Base-by-base conservation (phyloP, 2,329 filamentous ascomycete genomes). In the Sordariomycetes sp. region DNA sequence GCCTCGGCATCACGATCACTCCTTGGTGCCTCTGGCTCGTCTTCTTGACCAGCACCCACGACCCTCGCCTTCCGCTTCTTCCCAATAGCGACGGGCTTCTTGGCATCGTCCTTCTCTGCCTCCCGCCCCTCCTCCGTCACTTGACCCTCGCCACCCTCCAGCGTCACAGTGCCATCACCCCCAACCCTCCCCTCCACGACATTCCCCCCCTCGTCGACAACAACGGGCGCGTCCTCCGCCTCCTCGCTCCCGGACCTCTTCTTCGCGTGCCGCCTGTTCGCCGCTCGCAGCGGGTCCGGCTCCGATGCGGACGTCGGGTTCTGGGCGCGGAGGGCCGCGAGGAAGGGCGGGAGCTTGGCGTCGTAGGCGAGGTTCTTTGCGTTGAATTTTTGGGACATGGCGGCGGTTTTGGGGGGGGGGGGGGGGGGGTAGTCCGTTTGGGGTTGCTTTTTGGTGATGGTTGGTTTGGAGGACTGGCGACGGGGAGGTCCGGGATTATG, bases 201-300 rank as follows among this genome's bases (percentile, higher is more conserved):
- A 57, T 89, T 86, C 54, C 82, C 86, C 4, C 79, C 76, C 66
- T 90, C 87, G 62, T 92, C 81, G 3, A 94, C 81, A 55, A 89
- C 82, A 0, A 89, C 76, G 0, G 89, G 89, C 54, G 77, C 85
- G 67, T 92, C 88, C 62, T 92, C 88, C 13, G 86, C 86, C 60
- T 90, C 83, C 48, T 85, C 84, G 62, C 85, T 83, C 59, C 74
- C 80, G 17, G 79, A 81, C 39, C 76, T 77, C 70, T 74, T 79
- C 3, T 48, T 53, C 59, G 65, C 69, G 54, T 75, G 72, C n/a
- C 79, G 72, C 2, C 78, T 71, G 20, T 72, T 73, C 6, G 70
- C 72, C 1, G 77, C 74, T 42, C 81, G 71, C 50, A 80, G 71
- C 4, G 77, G 76, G 58, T 82, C 77, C 63, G 81, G 72, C 69